Evolutionary conservation across 2,329 filamentous ascomycete genomes (phyloP).

Genomic region (Pyricularia sp.): DNA sequence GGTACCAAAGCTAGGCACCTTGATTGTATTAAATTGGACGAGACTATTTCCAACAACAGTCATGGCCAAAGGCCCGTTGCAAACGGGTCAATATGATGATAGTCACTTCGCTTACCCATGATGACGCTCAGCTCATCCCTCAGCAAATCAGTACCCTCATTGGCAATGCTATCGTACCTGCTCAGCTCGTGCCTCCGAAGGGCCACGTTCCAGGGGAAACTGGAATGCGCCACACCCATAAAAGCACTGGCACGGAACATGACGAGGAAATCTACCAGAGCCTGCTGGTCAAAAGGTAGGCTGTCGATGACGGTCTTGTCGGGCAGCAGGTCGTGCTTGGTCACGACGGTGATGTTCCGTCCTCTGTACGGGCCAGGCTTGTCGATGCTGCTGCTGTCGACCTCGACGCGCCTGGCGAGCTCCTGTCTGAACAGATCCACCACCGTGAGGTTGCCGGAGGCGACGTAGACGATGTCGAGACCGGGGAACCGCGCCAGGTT

Average conservation of each 20-base stretch:
- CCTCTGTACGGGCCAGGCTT: not conserved
- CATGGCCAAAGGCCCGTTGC: slow-evolving; percentile 20
- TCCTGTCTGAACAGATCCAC: slow-evolving; percentile 16
- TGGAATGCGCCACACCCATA: slow-evolving; percentile 23
- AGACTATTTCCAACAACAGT: not conserved
- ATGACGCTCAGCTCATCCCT: slow-evolving; percentile 21
- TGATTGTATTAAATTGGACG: no score
- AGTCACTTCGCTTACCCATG: slow-evolving; percentile 21
- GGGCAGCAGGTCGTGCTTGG: slow-evolving; percentile 19
- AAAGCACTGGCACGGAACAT: slow-evolving; percentile 22
- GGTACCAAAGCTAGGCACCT: no score
- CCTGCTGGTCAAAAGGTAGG: slow-evolving; percentile 23
- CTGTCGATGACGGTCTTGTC: slow-evolving; percentile 13
- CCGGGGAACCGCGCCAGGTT: slow-evolving; percentile 14
- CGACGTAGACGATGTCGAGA: slow-evolving; percentile 19
- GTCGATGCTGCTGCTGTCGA: not conserved
- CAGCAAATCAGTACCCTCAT: slow-evolving; percentile 20
- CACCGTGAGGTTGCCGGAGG: slow-evolving; percentile 18
- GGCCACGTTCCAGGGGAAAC: slow-evolving; percentile 23
- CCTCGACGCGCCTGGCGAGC: slow-evolving; percentile 6
- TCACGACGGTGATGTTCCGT: slow-evolving; percentile 18
- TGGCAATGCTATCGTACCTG: slow-evolving; percentile 15
- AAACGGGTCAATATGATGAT: slow-evolving; percentile 20
- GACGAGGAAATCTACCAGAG: slow-evolving; percentile 21
- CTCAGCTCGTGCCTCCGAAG: slow-evolving; percentile 23